These are phyloP conservation scores for Phytophthora quininea DNA, from an alignment of 352 stramenopile genomes.

Conservation along the genomic window DNA sequence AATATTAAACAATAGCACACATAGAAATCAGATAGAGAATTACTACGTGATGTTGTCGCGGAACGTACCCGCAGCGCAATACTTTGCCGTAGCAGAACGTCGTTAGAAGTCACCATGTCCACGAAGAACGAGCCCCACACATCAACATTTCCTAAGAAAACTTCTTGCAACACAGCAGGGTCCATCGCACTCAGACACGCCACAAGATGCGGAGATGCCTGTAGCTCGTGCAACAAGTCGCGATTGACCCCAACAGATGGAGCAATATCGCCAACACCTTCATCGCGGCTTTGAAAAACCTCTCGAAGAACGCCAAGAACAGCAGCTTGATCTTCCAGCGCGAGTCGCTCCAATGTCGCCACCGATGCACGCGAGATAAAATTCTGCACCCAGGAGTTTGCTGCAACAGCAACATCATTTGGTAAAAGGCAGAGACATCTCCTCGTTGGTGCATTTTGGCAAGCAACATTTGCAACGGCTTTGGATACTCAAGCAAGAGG, in stretches of 20 bases:
- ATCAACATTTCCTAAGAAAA: slow-evolving; percentile 67
- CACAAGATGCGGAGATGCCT: slow-evolving; percentile 56
- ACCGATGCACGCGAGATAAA: slow-evolving; percentile 62
- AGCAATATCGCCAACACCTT: slow-evolving; percentile 12
- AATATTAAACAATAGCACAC: background rate
- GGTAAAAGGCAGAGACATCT: slow-evolving; percentile 58
- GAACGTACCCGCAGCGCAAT: slow-evolving; percentile 46
- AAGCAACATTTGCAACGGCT: slow-evolving; percentile 69
- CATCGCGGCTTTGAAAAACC: slow-evolving; percentile 46
- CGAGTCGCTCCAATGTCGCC: slow-evolving; percentile 54
- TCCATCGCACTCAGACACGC: slow-evolving; percentile 71
- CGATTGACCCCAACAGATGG: slow-evolving; percentile 27
- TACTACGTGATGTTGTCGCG: too few relatives aligned
- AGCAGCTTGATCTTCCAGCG: slow-evolving; percentile 64
- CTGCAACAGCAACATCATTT: slow-evolving; percentile 68
- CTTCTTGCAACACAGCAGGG: slow-evolving; percentile 60
- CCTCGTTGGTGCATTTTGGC: slow-evolving; percentile 60
- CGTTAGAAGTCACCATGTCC: slow-evolving; percentile 54
- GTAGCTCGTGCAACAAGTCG: slow-evolving; percentile 62
- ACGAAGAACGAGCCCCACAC: slow-evolving; percentile 75
- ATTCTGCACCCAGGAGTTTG: slow-evolving; percentile 66
- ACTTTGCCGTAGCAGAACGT: slow-evolving; percentile 59
- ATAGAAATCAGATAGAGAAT: too few relatives aligned
- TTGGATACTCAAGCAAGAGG: slow-evolving; percentile 58
- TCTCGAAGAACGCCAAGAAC: slow-evolving; percentile 53